A percentile compares a stretch with the other conserved stretches of the same genome.
phyloP scores from a whole-genome alignment of 106 monocot genomes.

The Dendrobium chrysotoxum region DNA sequence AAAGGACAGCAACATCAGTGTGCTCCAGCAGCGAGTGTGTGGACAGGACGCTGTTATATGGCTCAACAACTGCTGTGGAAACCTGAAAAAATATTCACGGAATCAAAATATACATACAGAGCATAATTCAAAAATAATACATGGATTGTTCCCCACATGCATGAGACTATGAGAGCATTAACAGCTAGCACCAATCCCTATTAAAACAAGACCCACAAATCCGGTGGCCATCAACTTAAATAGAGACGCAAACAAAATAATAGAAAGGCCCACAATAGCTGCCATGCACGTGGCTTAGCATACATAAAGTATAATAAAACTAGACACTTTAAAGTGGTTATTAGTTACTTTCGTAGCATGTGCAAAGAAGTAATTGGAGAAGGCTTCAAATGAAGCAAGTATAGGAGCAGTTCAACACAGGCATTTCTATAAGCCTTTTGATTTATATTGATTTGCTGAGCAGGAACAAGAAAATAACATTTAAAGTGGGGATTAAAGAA shows the following conservation, averaged over 20 bases:
- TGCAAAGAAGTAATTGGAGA: too few species aligned
- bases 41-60: slow-evolving; percentile 86
- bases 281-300: neutral
- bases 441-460: too few species aligned
- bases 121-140: neutral
- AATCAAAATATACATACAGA: neutral
- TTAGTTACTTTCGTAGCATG: neutral
- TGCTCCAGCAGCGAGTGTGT: slow-evolving; percentile 89
- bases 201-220: too few species aligned
- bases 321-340: neutral
- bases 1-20: slow-evolving; percentile 76
- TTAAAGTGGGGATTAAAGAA: too few species aligned
- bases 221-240: neutral
- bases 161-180: neutral
- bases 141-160: neutral
- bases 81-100: slow-evolving; percentile 26
- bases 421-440: too few species aligned
- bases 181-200: neutral
- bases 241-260: neutral
- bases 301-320: neutral
- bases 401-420: too few species aligned
- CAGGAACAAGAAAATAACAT: too few species aligned
- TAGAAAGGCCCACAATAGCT: neutral
- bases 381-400: too few species aligned
- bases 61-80: slow-evolving; percentile 88